phyloP scores from a whole-genome alignment of 257 asterid genomes.

The Catharanthus roseus region DNA sequence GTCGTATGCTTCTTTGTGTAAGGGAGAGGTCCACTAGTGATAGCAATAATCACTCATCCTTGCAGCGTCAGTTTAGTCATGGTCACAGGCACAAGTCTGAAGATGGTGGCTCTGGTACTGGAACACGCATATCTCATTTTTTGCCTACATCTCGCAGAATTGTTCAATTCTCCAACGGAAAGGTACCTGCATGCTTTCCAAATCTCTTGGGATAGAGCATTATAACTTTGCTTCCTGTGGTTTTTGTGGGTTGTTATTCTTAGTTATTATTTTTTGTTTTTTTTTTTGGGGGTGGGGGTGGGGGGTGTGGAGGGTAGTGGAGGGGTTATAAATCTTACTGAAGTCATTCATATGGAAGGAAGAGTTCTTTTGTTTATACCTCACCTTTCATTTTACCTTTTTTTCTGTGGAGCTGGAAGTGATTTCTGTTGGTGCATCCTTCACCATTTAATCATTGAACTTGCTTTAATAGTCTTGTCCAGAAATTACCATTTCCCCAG shows the following conservation, averaged over 20 bases:
- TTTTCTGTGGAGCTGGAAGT: neutral
- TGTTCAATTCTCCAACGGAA: constrained; percentile 93
- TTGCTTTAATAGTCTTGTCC: neutral
- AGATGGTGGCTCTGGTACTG: constrained; percentile 70
- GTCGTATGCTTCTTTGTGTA: constrained; percentile 98
- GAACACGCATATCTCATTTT: constrained; percentile 90
- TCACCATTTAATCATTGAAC: neutral
- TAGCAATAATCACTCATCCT: constrained; percentile 68
- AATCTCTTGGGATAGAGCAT: neutral
- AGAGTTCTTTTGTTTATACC: neutral
- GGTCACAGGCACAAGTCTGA: constrained; percentile 87
- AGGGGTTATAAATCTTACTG: neutral
- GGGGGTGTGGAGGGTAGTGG: neutral
- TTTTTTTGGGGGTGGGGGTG: neutral
- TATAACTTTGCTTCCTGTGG: neutral
- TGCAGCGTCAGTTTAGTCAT: constrained; percentile 93
- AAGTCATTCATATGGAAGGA: neutral
- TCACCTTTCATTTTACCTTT: neutral
- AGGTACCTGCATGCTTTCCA: constrained; percentile 38
- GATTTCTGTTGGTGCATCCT: neutral
- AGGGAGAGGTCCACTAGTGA: constrained; percentile 82
- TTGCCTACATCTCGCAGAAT: constrained; percentile 97
- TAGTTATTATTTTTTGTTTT: neutral
- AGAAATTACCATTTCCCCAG: neutral
- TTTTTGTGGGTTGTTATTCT: neutral